Base-by-base conservation (phyloP, 1,284 basidiomycete species). In the Lignosus rhinocerotis region DNA sequence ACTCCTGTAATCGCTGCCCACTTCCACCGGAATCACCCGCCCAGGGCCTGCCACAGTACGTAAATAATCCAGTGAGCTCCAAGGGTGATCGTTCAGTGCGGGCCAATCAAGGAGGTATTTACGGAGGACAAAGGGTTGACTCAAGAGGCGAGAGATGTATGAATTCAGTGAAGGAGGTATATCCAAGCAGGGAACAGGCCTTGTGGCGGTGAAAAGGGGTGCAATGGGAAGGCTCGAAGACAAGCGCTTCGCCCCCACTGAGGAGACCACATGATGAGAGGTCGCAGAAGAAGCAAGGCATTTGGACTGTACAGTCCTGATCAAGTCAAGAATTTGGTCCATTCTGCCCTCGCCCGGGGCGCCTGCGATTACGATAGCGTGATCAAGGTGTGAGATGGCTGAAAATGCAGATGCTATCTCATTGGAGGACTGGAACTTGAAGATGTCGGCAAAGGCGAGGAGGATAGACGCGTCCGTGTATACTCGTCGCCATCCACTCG, bases 21-120 rank as follows among this genome's bases (percentile, higher is more conserved):
- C 77, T 73, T 99, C 96, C 10, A 98, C 87, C 5, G 96, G 96
- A 1, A 98, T 91, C 8, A 93, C 74, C 14, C 96, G 82, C 3
- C 90, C 94, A 33, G 82, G 84, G 9, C 95, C 95, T 2, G 85
- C 85, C 2, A 83, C 73, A 6, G 76, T 73, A 21, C 80, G 79
- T 0, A 98, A 80, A 70, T 97, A 96, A 0, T 75, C 70, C 9
- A 79, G 72, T 31, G 83, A 85, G n/a, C 70, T 60, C 95, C 94
- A 96, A 8, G 80, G 79, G 47, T 80, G 83, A 54, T 86, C 80
- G 12, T 75, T 76, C 58, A 92, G 72, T 2, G 92, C 92, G 6
- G 88, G 87, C 88, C 91, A 93, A 54, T 86, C 76, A 19, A 63
- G 63, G 0, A 85, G 81, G 69, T 82, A 88, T 1, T 80, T 78